phyloP scores from a whole-genome alignment of 148 eudicot species.

The Mesembryanthemum crystallinum region DNA sequence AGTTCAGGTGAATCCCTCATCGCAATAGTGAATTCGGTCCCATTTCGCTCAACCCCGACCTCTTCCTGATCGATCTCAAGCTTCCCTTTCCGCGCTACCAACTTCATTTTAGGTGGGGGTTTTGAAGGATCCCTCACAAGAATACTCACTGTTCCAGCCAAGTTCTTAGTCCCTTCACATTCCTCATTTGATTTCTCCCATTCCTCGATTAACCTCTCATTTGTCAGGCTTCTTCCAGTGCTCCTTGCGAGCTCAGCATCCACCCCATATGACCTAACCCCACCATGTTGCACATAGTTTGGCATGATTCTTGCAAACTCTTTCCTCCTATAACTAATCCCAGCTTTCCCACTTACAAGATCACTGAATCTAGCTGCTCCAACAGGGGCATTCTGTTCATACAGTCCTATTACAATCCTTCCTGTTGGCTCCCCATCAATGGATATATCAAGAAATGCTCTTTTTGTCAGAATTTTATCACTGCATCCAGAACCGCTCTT shows the following conservation, averaged over 20 bases:
- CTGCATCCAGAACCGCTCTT: conserved; percentile 12
- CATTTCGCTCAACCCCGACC: conserved; percentile 71
- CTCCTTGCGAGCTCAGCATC: conserved; percentile 78
- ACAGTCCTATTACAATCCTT: conserved; percentile 52
- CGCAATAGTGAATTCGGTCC: conserved; percentile 77
- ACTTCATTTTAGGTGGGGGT: conserved; percentile 76
- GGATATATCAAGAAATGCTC: conserved; percentile 74
- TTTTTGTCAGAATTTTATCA: conserved; percentile 30
- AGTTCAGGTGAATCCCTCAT: conserved; percentile 70
- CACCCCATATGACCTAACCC: conserved; percentile 82
- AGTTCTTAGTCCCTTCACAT: conserved; percentile 61
- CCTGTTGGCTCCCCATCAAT: conserved; percentile 69
- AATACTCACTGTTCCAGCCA: conserved; percentile 61
- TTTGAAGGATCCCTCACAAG: conserved; percentile 77
- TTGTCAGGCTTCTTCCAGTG: conserved; percentile 47
- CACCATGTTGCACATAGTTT: conserved; percentile 81
- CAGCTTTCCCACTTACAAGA: conserved; percentile 70
- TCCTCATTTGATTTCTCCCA: conserved; percentile 48
- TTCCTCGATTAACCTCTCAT: conserved; percentile 50
- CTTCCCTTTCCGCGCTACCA: conserved; percentile 83
- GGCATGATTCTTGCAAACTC: conserved; percentile 79
- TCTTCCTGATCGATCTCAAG: conserved; percentile 76
- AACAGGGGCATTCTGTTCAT: conserved; percentile 39
- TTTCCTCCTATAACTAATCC: conserved; percentile 71
- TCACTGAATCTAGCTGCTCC: conserved; percentile 55